Evolutionary conservation across 306 rosid species (phyloP).

Genomic region (Comarum palustre): DNA sequence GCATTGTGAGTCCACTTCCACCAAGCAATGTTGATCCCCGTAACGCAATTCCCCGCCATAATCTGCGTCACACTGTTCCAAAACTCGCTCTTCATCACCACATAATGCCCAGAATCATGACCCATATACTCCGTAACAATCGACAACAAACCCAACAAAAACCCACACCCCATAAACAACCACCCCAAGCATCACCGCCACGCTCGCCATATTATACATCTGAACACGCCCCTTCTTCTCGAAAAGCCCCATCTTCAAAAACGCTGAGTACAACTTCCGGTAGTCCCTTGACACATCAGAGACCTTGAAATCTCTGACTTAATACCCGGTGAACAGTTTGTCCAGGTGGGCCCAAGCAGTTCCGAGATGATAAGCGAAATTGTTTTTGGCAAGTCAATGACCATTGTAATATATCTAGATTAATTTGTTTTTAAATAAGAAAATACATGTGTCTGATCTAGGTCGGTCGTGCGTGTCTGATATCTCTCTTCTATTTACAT

Average conservation of each 20-base stretch:
- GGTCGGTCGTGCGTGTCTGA: too few relatives aligned
- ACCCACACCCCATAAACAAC: slow-evolving; percentile 34
- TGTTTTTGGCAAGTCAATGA: too few relatives aligned
- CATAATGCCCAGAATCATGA: slow-evolving; percentile 40
- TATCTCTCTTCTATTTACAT: too few relatives aligned
- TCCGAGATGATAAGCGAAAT: slow-evolving; percentile 28
- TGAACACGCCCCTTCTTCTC: slow-evolving; percentile 40
- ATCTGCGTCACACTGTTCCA: slow-evolving; percentile 32
- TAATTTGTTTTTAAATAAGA: too few relatives aligned
- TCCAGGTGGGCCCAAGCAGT: slow-evolving; percentile 36
- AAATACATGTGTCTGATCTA: too few relatives aligned
- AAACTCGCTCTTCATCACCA: slow-evolving; percentile 24
- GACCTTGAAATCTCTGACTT: slow-evolving; percentile 26
- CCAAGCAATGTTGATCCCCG: slow-evolving; percentile 48
- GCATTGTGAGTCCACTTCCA: slow-evolving; percentile 52
- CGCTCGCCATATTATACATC: slow-evolving; percentile 12
- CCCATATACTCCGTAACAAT: slow-evolving; percentile 36
- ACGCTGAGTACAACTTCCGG: slow-evolving; percentile 21
- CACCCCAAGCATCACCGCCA: slow-evolving; percentile 14
- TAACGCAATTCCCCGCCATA: slow-evolving; percentile 35
- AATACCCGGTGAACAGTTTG: slow-evolving; percentile 28
- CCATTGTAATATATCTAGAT: too few relatives aligned
- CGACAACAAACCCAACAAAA: slow-evolving; percentile 36
- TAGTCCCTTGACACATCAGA: slow-evolving; percentile 37
- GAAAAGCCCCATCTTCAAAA: slow-evolving; percentile 33